A percentile compares a stretch with the other conserved stretches of the same genome.
Conservation (phyloP, 805 yeast genomes). For the Gaillardinia entomophila region DNA sequence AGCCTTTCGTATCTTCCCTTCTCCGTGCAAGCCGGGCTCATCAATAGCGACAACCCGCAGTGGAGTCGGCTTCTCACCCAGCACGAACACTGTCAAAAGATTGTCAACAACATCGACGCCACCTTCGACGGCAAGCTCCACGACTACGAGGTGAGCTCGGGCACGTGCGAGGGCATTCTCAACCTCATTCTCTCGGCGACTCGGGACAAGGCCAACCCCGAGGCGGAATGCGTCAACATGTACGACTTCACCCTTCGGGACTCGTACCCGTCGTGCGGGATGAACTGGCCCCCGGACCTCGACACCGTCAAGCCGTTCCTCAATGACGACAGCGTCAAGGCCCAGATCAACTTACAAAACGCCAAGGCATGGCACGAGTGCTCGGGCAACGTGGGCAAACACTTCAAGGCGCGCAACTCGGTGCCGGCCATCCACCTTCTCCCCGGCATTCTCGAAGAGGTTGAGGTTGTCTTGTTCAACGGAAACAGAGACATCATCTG, state of each 20-base stretch:
- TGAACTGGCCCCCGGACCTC: constrained; percentile 82
- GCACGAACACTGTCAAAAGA: constrained; percentile 59
- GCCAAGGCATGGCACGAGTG: constrained; percentile 73
- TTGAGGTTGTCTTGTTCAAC: constrained; percentile 68
- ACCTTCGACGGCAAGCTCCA: constrained; percentile 10
- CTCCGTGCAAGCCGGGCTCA: constrained; percentile 51
- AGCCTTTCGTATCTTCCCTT: constrained; percentile 75
- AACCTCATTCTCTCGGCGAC: constrained; percentile 30
- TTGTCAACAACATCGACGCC: constrained; percentile 27
- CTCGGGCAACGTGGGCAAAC: constrained; percentile 47
- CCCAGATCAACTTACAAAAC: constrained; percentile 44
- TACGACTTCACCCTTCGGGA: constrained; percentile 74
- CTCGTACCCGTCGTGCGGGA: constrained; percentile 80
- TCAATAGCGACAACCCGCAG: constrained; percentile 34
- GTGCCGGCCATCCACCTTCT: constrained; percentile 59
- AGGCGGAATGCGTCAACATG: constrained; percentile 67
- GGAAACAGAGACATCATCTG: constrained; percentile 91
- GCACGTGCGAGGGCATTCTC: constrained; percentile 46
- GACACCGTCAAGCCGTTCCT: constrained; percentile 46
- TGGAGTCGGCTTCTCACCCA: constrained; percentile 38
- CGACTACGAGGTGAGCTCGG: constrained; percentile 18
- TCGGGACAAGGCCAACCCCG: constrained; percentile 11
- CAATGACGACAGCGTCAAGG: constrained; percentile 37
- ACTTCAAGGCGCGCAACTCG: constrained; percentile 47
- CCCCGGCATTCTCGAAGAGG: constrained; percentile 54